A percentile compares a stretch with the other conserved stretches of the same genome.
These are phyloP conservation scores for Colletotrichum trifolii DNA, from an alignment of 2,329 filamentous ascomycete genomes.

Conservation along the genomic window DNA sequence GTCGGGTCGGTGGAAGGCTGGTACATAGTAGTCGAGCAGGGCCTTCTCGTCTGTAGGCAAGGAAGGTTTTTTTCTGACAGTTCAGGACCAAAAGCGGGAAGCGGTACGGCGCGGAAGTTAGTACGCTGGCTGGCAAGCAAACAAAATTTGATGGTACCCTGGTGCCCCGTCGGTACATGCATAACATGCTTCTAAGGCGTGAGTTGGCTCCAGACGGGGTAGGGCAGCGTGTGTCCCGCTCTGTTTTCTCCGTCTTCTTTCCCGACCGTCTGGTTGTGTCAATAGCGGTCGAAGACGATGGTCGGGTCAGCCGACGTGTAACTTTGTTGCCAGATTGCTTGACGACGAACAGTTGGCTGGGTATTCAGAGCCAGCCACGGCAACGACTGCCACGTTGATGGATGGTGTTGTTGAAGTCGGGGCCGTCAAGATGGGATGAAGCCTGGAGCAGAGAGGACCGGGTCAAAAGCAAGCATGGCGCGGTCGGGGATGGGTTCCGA, in stretches of 20 bases:
- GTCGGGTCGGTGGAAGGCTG: background rate
- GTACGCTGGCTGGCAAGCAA: slow-evolving; percentile 34
- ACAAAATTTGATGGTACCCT: slow-evolving; percentile 24
- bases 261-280: background rate
- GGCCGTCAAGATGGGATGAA: slow-evolving; percentile 34
- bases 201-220: background rate
- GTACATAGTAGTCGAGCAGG: background rate
- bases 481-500: slow-evolving; percentile 33
- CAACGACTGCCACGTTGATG: background rate
- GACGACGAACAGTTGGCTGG: slow-evolving; percentile 10
- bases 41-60: slow-evolving; percentile 12
- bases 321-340: too few species aligned
- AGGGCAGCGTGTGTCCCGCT: slow-evolving; percentile 2
- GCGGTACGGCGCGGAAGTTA: slow-evolving; percentile 37
- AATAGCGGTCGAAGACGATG: background rate
- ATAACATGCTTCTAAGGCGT: slow-evolving; percentile 15
- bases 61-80: slow-evolving; percentile 20
- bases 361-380: background rate
- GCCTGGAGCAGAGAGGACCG: slow-evolving; percentile 21
- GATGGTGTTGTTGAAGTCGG: slow-evolving; percentile 12
- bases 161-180: slow-evolving; percentile 19
- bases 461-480: slow-evolving; percentile 28
- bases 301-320: background rate
- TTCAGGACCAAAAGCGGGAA: slow-evolving; percentile 30
- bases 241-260: slow-evolving; percentile 4